phyloP scores from a whole-genome alignment of 2,329 filamentous ascomycete species.

The Juglanconis oblonga region DNA sequence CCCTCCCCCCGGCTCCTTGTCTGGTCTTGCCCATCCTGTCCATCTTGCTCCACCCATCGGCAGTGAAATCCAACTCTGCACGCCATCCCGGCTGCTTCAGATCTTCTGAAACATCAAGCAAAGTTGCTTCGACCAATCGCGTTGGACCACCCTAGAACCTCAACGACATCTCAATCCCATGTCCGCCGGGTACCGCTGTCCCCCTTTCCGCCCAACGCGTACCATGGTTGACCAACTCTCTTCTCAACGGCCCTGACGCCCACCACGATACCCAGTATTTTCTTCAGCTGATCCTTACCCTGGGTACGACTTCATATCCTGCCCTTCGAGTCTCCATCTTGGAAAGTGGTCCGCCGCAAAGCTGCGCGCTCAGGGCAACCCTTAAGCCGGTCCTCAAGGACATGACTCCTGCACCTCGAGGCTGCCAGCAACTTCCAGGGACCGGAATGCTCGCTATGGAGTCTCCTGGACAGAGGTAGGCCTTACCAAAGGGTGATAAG shows the following conservation, averaged over 20 bases:
- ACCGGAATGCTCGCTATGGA: not conserved
- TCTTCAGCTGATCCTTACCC: not conserved
- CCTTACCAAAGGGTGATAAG: not conserved
- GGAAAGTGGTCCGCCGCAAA: not conserved
- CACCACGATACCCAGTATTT: not conserved
- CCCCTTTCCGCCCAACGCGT: not conserved
- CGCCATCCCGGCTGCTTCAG: constrained; percentile 14
- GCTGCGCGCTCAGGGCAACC: not conserved
- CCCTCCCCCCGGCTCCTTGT: constrained; percentile 6
- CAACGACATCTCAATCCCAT: not conserved
- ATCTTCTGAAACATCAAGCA: constrained; percentile 19
- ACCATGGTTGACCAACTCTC: not conserved
- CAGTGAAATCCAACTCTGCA: constrained; percentile 1
- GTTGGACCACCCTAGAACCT: not conserved
- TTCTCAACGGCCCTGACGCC: not conserved
- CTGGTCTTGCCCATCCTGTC: not conserved
- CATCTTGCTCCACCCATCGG: not conserved
- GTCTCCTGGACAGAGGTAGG: not conserved
- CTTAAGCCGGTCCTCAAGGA: not conserved
- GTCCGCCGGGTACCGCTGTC: not conserved
- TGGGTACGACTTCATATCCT: not conserved
- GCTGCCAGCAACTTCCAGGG: not conserved
- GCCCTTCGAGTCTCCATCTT: not conserved
- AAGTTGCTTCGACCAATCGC: not conserved
- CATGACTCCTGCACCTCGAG: not conserved